Conservation (phyloP, 2,329 filamentous ascomycete species). For the Penicillium sp. region DNA sequence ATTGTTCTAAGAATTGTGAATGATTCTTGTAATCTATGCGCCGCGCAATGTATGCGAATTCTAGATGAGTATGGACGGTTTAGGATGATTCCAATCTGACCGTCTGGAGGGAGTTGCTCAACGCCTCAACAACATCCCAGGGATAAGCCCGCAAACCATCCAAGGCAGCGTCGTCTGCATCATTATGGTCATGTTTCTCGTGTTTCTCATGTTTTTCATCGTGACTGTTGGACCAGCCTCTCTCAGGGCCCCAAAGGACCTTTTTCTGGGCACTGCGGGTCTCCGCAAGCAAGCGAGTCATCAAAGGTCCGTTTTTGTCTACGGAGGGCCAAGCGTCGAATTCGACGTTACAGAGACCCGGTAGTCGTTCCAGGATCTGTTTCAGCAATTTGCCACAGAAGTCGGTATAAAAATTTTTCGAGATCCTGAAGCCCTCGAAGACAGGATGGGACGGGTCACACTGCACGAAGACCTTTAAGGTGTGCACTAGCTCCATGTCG, state of each 20-base stretch:
- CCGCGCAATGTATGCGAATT: slow-evolving; percentile 18
- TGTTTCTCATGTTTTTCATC: slow-evolving; percentile 14
- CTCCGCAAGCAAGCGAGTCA: slow-evolving; percentile 47
- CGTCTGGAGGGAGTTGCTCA: slow-evolving; percentile 15
- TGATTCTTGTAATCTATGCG: background rate
- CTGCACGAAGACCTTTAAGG: slow-evolving; percentile 56
- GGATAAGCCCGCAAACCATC: slow-evolving; percentile 14
- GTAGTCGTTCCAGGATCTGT: slow-evolving; percentile 49
- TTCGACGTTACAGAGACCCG: slow-evolving; percentile 49
- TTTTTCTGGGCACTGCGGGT: slow-evolving; percentile 33
- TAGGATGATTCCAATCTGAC: slow-evolving; percentile 15
- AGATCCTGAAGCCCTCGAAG: slow-evolving; percentile 56
- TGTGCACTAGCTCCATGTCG: slow-evolving; percentile 47
- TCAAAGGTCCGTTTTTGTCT: slow-evolving; percentile 49
- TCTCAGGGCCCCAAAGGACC: slow-evolving; percentile 41
- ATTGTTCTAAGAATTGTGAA: background rate
- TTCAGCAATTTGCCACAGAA: slow-evolving; percentile 52
- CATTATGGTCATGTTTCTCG: slow-evolving; percentile 8
- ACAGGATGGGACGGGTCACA: slow-evolving; percentile 52
- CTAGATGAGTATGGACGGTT: background rate
- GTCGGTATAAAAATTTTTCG: slow-evolving; percentile 55
- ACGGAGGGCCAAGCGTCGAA: slow-evolving; percentile 57
- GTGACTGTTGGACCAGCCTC: slow-evolving; percentile 37
- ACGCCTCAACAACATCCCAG: slow-evolving; percentile 10
- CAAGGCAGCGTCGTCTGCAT: slow-evolving; percentile 14